Evolutionary conservation across 306 rosid genomes (phyloP).

Genomic region (Acacia confusa): DNA sequence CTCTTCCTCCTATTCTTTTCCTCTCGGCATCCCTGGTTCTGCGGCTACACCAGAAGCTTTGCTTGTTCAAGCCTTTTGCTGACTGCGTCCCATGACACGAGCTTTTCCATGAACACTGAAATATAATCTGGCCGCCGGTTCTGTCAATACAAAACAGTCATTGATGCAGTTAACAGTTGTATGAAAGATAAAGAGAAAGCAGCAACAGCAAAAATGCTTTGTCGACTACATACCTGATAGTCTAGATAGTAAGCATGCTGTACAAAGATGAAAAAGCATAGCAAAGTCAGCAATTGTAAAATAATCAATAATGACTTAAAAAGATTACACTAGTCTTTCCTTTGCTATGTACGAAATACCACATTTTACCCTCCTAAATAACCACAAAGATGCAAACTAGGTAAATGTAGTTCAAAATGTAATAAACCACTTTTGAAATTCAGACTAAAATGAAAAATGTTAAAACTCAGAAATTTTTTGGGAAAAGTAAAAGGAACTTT

Average conservation of each 20-base stretch:
- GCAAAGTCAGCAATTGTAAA: background rate
- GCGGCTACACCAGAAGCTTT: background rate
- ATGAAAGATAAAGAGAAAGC: background rate
- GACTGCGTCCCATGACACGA: background rate
- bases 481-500: background rate
- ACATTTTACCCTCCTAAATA: background rate
- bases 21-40: background rate
- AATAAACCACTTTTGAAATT: background rate
- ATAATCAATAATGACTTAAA: background rate
- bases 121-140: conserved; percentile 1
- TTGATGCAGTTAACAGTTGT: background rate
- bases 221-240: background rate
- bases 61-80: background rate
- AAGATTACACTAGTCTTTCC: background rate
- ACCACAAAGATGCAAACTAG: background rate
- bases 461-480: background rate
- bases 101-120: background rate
- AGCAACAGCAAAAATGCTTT: background rate
- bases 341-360: too few relatives aligned
- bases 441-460: background rate
- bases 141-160: background rate
- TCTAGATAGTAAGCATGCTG: background rate
- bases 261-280: background rate
- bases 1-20: background rate
- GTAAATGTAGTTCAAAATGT: background rate